Percentiles rank a stretch among this genome's conserved stretches.
Evolutionary conservation across 768 basidiomycete species (phyloP).

Genomic region (Cystofilobasidium capitatum): DNA sequence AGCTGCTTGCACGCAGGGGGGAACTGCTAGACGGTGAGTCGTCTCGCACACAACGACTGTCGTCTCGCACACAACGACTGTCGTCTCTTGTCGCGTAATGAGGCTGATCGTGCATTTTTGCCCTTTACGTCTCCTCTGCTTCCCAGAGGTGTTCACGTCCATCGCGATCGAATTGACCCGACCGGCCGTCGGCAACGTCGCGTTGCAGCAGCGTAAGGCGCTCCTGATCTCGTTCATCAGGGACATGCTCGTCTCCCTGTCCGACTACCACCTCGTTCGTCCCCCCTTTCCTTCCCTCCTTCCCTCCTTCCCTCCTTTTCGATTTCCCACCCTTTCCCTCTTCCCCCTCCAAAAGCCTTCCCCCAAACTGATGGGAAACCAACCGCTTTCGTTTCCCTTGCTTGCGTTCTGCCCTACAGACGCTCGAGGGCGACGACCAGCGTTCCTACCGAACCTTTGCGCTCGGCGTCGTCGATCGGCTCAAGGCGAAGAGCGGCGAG

Average conservation of each 20-base stretch:
- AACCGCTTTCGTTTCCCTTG: no score
- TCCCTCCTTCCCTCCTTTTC: background rate
- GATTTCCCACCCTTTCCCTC: background rate
- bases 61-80: background rate
- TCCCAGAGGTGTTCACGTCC: constrained; percentile 47
- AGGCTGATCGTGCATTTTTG: background rate
- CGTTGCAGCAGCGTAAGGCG: constrained; percentile 11
- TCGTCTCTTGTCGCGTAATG: no score
- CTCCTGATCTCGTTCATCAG: constrained; percentile 15
- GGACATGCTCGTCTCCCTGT: constrained; percentile 17
- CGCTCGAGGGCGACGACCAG: background rate
- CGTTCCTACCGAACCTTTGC: background rate
- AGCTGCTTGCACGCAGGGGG: constrained; percentile 23
- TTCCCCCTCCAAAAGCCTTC: background rate
- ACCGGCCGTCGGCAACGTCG: constrained; percentile 2
- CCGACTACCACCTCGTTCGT: background rate
- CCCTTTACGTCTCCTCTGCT: background rate
- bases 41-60: background rate
- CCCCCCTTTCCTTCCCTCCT: background rate
- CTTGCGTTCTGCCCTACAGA: no score
- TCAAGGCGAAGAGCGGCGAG: background rate
- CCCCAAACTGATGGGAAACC: background rate
- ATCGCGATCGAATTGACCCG: constrained; percentile 28
- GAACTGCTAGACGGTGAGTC: constrained; percentile 27
- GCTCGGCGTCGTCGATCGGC: background rate